These are phyloP conservation scores for Leucogyrophana mollusca DNA, from an alignment of 768 basidiomycete species.

Conservation along the genomic window DNA sequence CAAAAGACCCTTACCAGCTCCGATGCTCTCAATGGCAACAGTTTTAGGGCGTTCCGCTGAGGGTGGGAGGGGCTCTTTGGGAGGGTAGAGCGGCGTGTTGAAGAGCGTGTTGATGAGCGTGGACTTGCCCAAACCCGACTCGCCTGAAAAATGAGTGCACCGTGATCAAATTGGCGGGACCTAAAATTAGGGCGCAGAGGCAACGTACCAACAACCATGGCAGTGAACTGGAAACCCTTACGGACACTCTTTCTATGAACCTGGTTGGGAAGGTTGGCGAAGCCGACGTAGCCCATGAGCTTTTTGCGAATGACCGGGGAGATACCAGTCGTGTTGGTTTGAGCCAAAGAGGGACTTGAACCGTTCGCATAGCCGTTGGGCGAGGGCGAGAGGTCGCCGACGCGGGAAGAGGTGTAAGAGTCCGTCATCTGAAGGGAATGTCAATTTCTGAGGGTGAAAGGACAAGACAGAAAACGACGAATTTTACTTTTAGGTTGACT, in stretches of 20 bases:
- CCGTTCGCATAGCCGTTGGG: conserved; percentile 62
- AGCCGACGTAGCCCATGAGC: conserved; percentile 92
- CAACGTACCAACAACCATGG: conserved; percentile 96
- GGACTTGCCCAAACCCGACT: conserved; percentile 98
- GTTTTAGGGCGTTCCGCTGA: conserved; percentile 88
- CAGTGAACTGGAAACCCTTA: conserved; percentile 98
- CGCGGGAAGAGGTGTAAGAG: conserved; percentile 68
- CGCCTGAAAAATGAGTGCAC: conserved; percentile 54
- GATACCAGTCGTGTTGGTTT: conserved; percentile 27
- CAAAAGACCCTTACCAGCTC: conserved; percentile 69
- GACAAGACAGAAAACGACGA: conserved; percentile 26
- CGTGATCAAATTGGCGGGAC: neutral
- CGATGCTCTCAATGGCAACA: conserved; percentile 97
- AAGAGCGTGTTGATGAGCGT: conserved; percentile 99
- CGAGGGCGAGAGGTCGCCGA: conserved; percentile 53
- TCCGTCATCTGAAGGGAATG: conserved; percentile 61
- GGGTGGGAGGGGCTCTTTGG: conserved; percentile 81
- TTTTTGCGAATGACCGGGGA: conserved; percentile 74
- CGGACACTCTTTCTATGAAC: conserved; percentile 97
- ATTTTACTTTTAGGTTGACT: conserved; percentile 53
- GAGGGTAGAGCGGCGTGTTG: conserved; percentile 92
- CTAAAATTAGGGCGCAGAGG: conserved; percentile 19
- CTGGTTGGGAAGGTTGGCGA: conserved; percentile 98
- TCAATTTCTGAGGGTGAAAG: conserved; percentile 13
- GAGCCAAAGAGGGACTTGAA: conserved; percentile 59